These are phyloP conservation scores for Penicillium sp. DNA, from an alignment of 2,329 filamentous ascomycete species.

Conservation along the genomic window DNA sequence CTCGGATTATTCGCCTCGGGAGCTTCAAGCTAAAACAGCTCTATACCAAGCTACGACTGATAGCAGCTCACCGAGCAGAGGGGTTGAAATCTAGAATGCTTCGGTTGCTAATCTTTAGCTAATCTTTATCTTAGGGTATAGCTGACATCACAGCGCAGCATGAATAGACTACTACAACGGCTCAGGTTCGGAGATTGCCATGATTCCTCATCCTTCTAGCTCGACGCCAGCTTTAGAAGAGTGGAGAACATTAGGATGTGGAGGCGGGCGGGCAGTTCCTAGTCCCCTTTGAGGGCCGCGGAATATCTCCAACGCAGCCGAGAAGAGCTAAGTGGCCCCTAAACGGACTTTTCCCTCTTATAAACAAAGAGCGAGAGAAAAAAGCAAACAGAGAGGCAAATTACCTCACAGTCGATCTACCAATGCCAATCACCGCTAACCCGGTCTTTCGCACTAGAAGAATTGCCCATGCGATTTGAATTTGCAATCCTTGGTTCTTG, in stretches of 20 bases:
- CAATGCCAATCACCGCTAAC: not conserved
- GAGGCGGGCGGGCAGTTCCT: conserved; percentile 30
- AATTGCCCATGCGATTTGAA: conserved; percentile 13
- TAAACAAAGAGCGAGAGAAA: not conserved
- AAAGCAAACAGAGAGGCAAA: conserved; percentile 1
- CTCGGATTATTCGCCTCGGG: not conserved
- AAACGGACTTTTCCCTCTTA: not conserved
- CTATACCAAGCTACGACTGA: not conserved
- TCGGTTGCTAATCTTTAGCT: not conserved
- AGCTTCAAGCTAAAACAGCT: not conserved
- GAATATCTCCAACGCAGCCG: conserved; percentile 22
- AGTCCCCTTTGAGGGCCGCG: conserved; percentile 20
- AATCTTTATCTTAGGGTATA: not conserved
- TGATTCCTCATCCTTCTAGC: conserved; percentile 4
- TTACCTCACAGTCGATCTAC: not conserved
- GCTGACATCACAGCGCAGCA: not conserved
- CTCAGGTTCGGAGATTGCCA: conserved; percentile 1
- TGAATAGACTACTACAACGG: conserved; percentile 8
- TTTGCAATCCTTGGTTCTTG: conserved; percentile 1
- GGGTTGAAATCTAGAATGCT: too few species aligned
- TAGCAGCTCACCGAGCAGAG: not conserved
- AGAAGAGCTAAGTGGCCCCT: conserved; percentile 8
- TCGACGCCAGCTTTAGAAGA: conserved; percentile 7
- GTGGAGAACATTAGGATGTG: conserved; percentile 23
- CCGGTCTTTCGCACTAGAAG: not conserved